Conservation (phyloP, 805 yeast genomes). For the Candida germanica region DNA sequence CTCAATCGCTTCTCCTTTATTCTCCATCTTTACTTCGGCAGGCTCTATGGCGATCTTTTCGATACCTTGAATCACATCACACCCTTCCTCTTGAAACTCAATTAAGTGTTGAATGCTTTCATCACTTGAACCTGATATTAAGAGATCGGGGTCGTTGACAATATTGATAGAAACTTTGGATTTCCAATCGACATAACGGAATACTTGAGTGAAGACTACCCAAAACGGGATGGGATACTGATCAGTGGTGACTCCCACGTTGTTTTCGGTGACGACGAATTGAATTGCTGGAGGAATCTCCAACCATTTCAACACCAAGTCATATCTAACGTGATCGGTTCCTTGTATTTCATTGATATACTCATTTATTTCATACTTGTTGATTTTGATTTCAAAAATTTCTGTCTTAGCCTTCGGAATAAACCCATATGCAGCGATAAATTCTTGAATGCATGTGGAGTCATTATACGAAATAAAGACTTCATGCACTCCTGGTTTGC, state of each 20-base stretch:
- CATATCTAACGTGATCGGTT: slow-evolving; percentile 12
- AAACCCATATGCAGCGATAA: slow-evolving; percentile 31
- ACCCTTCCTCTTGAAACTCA: slow-evolving; percentile 23
- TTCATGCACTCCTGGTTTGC: slow-evolving; percentile 7
- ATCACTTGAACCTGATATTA: slow-evolving; percentile 21
- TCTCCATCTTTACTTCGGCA: background rate
- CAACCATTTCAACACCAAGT: slow-evolving; percentile 23
- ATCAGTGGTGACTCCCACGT: slow-evolving; percentile 8
- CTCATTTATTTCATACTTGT: slow-evolving; percentile 8
- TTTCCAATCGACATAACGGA: slow-evolving; percentile 18
- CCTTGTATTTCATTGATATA: slow-evolving; percentile 10
- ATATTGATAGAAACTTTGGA: slow-evolving; percentile 1
- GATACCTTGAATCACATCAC: slow-evolving; percentile 24
- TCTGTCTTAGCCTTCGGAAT: slow-evolving; percentile 18
- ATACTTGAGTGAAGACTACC: slow-evolving; percentile 10
- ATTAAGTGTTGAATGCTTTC: slow-evolving; percentile 23
- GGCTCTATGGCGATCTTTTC: slow-evolving; percentile 14
- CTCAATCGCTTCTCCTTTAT: slow-evolving; percentile 3
- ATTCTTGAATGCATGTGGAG: slow-evolving; percentile 14
- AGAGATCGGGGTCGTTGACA: slow-evolving; percentile 19
- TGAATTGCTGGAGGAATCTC: slow-evolving; percentile 27
- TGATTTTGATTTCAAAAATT: slow-evolving; percentile 12
- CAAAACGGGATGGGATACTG: slow-evolving; percentile 15
- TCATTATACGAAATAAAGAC: slow-evolving; percentile 12
- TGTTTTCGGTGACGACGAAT: slow-evolving; percentile 5